A percentile compares a stretch with the other conserved stretches of the same genome.
Conservation (phyloP, 1,284 basidiomycete species). For the Nidula niveotomentosa region DNA sequence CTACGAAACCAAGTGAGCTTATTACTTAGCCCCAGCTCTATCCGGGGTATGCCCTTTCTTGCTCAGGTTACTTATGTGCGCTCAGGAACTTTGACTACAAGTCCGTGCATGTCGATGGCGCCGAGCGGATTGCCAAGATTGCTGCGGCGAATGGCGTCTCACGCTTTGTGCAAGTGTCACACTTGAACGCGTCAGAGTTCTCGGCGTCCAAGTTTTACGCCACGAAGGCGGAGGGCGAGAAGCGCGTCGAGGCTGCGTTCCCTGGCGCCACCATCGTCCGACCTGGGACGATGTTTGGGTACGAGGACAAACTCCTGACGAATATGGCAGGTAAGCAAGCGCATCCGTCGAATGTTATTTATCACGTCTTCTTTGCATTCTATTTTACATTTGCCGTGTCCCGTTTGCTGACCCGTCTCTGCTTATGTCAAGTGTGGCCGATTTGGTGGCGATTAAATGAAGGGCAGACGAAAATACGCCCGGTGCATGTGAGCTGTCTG, state of each 20-base stretch:
- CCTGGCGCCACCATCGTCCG: slow-evolving; percentile 89
- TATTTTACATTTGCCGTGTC: slow-evolving; percentile 12
- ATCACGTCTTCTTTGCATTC: slow-evolving; percentile 17
- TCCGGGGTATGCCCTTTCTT: slow-evolving; percentile 15
- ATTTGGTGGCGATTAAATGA: slow-evolving; percentile 94
- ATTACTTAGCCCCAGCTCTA: not conserved
- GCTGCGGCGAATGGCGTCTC: slow-evolving; percentile 79
- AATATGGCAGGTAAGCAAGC: slow-evolving; percentile 79
- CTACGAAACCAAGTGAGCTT: slow-evolving; percentile 82
- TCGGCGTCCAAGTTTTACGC: slow-evolving; percentile 87
- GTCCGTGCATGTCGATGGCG: slow-evolving; percentile 81
- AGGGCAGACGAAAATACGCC: slow-evolving; percentile 84
- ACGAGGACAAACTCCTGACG: slow-evolving; percentile 94
- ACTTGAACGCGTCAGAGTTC: slow-evolving; percentile 85
- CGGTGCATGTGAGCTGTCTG: slow-evolving; percentile 77
- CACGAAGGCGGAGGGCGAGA: slow-evolving; percentile 91
- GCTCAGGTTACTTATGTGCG: slow-evolving; percentile 15
- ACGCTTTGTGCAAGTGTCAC: slow-evolving; percentile 93
- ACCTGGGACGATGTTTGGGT: slow-evolving; percentile 86
- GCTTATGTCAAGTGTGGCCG: slow-evolving; percentile 71
- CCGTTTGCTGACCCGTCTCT: slow-evolving; percentile 2
- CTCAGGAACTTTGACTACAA: slow-evolving; percentile 82
- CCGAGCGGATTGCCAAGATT: slow-evolving; percentile 80
- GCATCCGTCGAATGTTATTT: too few relatives aligned
- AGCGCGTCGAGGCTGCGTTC: slow-evolving; percentile 84